Evolutionary conservation across 2,329 filamentous ascomycete genomes (phyloP), one percentile per base, ranked within the genome.

Genomic region (Penicillium concentricum): DNA sequence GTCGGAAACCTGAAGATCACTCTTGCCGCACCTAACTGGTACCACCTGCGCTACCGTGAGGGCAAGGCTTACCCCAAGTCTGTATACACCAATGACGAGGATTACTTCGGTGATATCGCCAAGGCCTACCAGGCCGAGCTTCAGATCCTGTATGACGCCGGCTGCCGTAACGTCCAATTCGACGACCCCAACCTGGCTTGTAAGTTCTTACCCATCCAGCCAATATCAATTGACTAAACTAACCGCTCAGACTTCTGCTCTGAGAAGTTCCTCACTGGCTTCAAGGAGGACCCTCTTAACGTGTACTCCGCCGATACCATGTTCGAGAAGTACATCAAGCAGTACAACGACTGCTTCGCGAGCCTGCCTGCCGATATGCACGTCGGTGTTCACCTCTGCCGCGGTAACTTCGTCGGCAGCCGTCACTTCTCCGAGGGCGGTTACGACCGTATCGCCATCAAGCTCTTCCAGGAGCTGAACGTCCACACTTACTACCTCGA

Each of bases 371-470:
- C 79, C 2, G 88, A 92, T 69, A 84, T 92, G 79, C 88, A 91
- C 73, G 82, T 90, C 3, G 89, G 89, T 44, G 86, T 92, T 16
- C 90, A 92, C 69, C 79, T 92, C 50, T 92, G 89, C 80, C 82
- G 71, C 57, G 76, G 75, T 47, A 89, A 88, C 76, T 88, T 88
- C 72, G 84, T 87, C 61, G 83, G 84, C 53, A 84, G 83, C 20
- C 81, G 85, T 28, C 84, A 87, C 74, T 88, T 89, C 66, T 83
- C 84, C 51, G 84, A 87, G 67, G 86, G 86, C 26, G 82, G 82
- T 22, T 88, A 88, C 72, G 86, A 89, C 70, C 78, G 83, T 58
- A 88, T 89, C 56, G 86, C 86, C 22, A 79, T 83, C 69, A 87
- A 85, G 75, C 80, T 88, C 9, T 88, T 88, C 77, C 77, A 81